Evolutionary conservation across 208 protist genomes (phyloP).

Genomic region (Phytomonas sp.): DNA sequence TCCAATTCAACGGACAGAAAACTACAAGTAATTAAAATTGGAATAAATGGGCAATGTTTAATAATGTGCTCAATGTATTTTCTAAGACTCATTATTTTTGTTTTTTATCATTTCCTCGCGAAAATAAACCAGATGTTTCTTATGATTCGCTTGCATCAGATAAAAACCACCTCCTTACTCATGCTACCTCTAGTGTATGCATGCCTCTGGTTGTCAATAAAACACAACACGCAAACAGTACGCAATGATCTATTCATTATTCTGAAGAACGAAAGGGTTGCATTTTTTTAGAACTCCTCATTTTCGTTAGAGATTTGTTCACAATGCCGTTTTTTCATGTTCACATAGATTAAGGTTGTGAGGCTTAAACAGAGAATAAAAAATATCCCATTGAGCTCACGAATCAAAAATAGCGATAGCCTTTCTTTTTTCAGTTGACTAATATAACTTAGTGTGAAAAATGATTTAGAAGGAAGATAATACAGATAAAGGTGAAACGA

Average conservation of each 20-base stretch:
- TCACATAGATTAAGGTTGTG: not conserved
- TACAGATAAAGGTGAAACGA: constrained; percentile 10
- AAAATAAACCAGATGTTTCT: not conserved
- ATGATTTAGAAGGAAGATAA: not conserved
- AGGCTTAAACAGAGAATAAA: not conserved
- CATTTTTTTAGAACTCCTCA: not conserved
- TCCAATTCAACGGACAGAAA: not conserved
- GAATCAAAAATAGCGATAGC: not conserved
- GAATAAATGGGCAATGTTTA: not conserved
- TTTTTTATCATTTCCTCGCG: not conserved
- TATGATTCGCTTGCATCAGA: not conserved
- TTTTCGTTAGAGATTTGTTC: not conserved
- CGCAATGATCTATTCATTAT: not conserved
- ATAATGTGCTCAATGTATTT: too few species aligned
- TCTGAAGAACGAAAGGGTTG: not conserved
- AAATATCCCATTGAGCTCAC: constrained; percentile 1
- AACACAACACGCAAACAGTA: constrained; percentile 1
- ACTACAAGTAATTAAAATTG: not conserved
- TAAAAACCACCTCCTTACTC: not conserved
- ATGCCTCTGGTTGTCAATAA: not conserved
- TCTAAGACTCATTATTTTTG: not conserved
- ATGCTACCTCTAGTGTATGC: not conserved
- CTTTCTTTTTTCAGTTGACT: not conserved
- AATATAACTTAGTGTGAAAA: not conserved
- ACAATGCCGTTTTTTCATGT: not conserved